Conservation (phyloP, 2,329 filamentous ascomycete genomes). For the Hypoxylon sp. region DNA sequence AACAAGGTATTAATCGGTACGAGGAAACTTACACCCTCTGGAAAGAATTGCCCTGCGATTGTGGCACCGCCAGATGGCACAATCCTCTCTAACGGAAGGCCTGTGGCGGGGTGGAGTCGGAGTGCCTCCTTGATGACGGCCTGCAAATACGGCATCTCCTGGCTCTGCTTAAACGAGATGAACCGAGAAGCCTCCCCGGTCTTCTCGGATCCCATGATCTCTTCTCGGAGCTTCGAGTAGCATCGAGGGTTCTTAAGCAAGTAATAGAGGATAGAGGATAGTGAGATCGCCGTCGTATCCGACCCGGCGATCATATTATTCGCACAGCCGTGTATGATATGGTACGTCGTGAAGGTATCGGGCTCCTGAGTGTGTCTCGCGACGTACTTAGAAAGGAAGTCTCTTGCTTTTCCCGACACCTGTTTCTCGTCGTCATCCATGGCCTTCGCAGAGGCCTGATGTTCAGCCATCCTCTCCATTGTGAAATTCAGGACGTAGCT, state of each 20-base stretch:
- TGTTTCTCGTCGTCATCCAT: conserved; percentile 3
- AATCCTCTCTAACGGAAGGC: conserved; percentile 60
- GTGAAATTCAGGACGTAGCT: conserved; percentile 1
- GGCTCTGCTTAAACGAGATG: conserved; percentile 50
- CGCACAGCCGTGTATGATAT: conserved; percentile 44
- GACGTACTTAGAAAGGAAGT: conserved; percentile 13
- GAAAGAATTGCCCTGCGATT: conserved; percentile 5
- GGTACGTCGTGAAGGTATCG: conserved; percentile 52
- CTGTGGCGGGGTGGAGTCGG: conserved; percentile 62
- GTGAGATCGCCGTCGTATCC: conserved; percentile 56
- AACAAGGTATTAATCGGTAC: too few relatives aligned
- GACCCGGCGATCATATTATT: conserved; percentile 55
- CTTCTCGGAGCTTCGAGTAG: conserved; percentile 48
- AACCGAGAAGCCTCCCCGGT: conserved; percentile 46
- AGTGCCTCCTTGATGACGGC: conserved; percentile 64
- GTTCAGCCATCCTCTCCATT: conserved; percentile 1
- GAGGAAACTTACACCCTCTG: neutral
- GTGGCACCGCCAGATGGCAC: conserved; percentile 53
- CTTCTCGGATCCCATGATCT: neutral
- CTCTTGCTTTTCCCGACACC: neutral
- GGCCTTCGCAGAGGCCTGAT: conserved; percentile 1
- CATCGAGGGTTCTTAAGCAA: conserved; percentile 48
- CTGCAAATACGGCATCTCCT: conserved; percentile 61
- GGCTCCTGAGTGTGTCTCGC: conserved; percentile 50
- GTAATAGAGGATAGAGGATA: conserved; percentile 53